phyloP scores from a whole-genome alignment of 768 basidiomycete species.

The Trametes coccinea region DNA sequence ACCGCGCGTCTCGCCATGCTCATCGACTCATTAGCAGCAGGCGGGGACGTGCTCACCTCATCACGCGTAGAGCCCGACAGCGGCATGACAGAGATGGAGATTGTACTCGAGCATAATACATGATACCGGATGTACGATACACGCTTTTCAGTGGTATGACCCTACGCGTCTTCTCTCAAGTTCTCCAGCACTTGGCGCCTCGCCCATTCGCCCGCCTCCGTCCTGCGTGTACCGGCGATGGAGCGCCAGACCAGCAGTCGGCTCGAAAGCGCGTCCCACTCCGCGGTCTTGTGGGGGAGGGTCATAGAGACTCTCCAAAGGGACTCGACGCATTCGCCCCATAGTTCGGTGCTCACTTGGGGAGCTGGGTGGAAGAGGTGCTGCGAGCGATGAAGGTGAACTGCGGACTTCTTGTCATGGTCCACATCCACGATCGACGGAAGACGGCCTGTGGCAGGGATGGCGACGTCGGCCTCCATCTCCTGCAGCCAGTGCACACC shows the following conservation, averaged over 20 bases:
- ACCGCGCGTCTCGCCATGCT: constrained; percentile 68
- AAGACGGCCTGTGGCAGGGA: background rate
- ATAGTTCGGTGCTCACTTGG: constrained; percentile 36
- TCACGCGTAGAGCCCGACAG: constrained; percentile 32
- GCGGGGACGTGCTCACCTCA: constrained; percentile 69
- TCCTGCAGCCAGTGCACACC: constrained; percentile 10
- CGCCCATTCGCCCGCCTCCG: constrained; percentile 56
- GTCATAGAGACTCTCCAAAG: constrained; percentile 60
- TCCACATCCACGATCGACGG: background rate
- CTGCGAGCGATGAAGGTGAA: constrained; percentile 20
- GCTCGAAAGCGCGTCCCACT: constrained; percentile 55
- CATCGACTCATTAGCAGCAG: constrained; percentile 81
- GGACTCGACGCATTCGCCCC: constrained; percentile 54
- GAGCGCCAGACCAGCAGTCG: constrained; percentile 60
- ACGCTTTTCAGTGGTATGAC: background rate
- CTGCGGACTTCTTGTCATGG: background rate
- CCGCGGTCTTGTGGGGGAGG: constrained; percentile 27
- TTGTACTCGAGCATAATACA: constrained; percentile 50
- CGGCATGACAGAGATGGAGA: constrained; percentile 68
- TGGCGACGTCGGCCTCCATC: constrained; percentile 16
- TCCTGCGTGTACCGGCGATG: constrained; percentile 40
- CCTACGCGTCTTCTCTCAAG: constrained; percentile 7
- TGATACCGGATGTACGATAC: constrained; percentile 6
- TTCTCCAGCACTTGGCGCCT: constrained; percentile 39
- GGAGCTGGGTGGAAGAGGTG: constrained; percentile 34